phyloP scores from a whole-genome alignment of 2,329 filamentous ascomycete species.

The Paraconiothyrium sp. region DNA sequence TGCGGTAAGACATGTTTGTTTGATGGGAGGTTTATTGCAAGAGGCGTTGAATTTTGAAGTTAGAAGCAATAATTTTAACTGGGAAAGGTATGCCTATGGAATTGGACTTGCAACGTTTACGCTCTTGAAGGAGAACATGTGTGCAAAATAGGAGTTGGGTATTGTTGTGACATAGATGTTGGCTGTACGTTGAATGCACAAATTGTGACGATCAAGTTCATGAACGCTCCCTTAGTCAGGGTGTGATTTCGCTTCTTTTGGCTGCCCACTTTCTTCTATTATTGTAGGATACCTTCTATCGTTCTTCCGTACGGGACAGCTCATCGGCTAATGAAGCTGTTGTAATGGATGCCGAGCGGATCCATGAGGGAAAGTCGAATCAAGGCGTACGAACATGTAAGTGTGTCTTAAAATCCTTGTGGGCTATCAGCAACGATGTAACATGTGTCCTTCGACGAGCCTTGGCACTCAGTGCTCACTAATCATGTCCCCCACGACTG shows the following conservation, averaged over 20 bases:
- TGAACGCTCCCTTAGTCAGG: neutral
- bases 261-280: neutral
- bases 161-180: neutral
- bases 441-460: no score
- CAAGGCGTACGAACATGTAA: no score
- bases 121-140: neutral
- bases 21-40: neutral
- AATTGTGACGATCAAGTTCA: neutral
- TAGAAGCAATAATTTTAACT: neutral
- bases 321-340: no score
- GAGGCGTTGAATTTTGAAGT: neutral
- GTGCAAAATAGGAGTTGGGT: neutral
- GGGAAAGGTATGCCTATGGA: neutral
- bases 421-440: no score
- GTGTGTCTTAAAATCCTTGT: no score
- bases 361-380: no score
- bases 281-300: no score
- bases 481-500: no score
- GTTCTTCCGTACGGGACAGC: no score
- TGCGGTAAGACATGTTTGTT: conserved; percentile 23
- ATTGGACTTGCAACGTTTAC: neutral
- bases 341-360: no score
- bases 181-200: neutral
- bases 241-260: neutral
- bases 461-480: no score